A percentile compares a stretch with the other conserved stretches of the same genome.
Conservation (phyloP, 2,329 filamentous ascomycete genomes). For the Epicoccum sorghinum region DNA sequence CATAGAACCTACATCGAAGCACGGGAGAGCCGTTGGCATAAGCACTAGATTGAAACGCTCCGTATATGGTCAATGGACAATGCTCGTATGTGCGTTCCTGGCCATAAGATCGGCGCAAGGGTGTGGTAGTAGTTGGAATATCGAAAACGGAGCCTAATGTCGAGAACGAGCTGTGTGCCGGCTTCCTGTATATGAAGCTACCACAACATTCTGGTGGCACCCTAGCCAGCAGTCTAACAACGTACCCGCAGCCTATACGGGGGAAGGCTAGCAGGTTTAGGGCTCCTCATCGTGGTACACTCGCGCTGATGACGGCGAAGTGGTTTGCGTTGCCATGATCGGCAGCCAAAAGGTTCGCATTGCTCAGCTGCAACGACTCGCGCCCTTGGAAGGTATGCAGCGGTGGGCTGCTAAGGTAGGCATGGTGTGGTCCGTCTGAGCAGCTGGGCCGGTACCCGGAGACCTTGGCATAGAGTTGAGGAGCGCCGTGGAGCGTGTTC, state of each 20-base stretch:
- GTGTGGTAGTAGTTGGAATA: slow-evolving; percentile 31
- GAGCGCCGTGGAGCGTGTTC: slow-evolving; percentile 28
- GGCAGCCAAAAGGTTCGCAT: slow-evolving; percentile 32
- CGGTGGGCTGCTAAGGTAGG: slow-evolving; percentile 39
- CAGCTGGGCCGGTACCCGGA: slow-evolving; percentile 29
- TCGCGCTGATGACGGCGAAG: slow-evolving; percentile 17
- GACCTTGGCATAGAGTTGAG: slow-evolving; percentile 26
- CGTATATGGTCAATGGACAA: slow-evolving; percentile 37
- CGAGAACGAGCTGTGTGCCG: slow-evolving; percentile 19
- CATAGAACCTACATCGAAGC: slow-evolving; percentile 44
- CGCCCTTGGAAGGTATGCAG: slow-evolving; percentile 42
- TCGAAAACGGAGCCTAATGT: slow-evolving; percentile 23
- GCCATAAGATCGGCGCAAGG: slow-evolving; percentile 38
- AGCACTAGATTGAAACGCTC: slow-evolving; percentile 39
- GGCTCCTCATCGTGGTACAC: slow-evolving; percentile 9
- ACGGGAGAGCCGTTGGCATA: slow-evolving; percentile 41
- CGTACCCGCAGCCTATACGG: slow-evolving; percentile 8
- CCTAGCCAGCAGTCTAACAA: slow-evolving; percentile 4
- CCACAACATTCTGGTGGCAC: slow-evolving; percentile 7
- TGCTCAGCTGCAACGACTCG: slow-evolving; percentile 42
- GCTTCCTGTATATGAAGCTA: slow-evolving; percentile 17
- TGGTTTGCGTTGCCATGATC: slow-evolving; percentile 29
- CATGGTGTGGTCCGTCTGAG: slow-evolving; percentile 34
- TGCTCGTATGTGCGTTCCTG: slow-evolving; percentile 26
- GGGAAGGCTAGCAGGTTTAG: slow-evolving; percentile 2